Percentiles rank a stretch among this genome's conserved stretches.
Evolutionary conservation across 805 yeast genomes (phyloP).

Genomic region (Candida tibetensis): DNA sequence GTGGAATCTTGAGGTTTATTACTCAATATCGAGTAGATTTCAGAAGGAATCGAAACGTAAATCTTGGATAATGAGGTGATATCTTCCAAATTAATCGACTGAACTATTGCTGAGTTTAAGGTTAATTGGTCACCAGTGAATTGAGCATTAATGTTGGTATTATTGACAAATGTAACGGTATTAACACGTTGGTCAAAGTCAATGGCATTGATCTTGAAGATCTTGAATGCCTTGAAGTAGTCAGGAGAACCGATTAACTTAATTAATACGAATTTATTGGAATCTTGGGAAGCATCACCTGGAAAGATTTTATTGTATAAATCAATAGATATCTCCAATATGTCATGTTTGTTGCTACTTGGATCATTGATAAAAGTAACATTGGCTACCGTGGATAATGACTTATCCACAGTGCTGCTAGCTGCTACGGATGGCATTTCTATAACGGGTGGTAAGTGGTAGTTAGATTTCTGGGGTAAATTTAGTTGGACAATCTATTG

Average conservation of each 20-base stretch:
- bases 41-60: constrained; percentile 46
- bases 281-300: constrained; percentile 5
- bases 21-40: constrained; percentile 35
- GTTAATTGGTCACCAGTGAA: constrained; percentile 30
- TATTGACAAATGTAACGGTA: constrained; percentile 39
- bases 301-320: constrained; percentile 34
- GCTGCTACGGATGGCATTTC: constrained; percentile 17
- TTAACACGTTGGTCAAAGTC: constrained; percentile 23
- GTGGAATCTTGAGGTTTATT: constrained; percentile 30
- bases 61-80: constrained; percentile 44
- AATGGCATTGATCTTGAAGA: constrained; percentile 36
- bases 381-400: constrained; percentile 27
- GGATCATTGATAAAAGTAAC: constrained; percentile 34
- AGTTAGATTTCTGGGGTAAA: neutral
- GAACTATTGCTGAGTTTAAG: constrained; percentile 37
- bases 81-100: constrained; percentile 25
- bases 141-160: constrained; percentile 32
- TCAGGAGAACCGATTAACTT: constrained; percentile 41
- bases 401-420: constrained; percentile 5
- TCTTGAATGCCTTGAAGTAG: constrained; percentile 27
- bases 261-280: constrained; percentile 27
- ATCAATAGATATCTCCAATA: constrained; percentile 32
- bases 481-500: neutral
- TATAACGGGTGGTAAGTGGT: too few species aligned
- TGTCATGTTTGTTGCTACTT: constrained; percentile 21